These are phyloP conservation scores for Xylariaceae sp. DNA, from an alignment of 2,329 filamentous ascomycete species.

Conservation along the genomic window DNA sequence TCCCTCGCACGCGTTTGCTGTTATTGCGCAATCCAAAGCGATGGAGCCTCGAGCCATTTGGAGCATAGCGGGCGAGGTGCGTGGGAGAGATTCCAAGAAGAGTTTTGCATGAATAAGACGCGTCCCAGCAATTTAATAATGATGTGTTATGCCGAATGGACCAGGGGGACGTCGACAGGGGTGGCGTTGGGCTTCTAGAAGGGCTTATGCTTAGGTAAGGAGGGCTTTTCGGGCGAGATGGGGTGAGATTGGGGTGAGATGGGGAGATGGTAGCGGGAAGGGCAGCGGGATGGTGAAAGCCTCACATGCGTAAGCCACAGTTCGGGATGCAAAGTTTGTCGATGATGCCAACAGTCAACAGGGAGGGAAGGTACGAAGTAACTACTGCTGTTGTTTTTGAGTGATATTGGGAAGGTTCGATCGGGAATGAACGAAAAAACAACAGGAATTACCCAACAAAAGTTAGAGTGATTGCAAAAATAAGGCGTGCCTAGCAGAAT, in stretches of 20 bases:
- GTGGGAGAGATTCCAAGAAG: constrained; percentile 22
- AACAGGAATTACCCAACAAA: background rate
- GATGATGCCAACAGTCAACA: background rate
- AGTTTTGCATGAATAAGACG: constrained; percentile 42
- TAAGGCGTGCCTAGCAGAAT: background rate
- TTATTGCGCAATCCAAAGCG: constrained; percentile 40
- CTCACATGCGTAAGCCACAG: constrained; percentile 17
- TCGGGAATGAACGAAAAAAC: background rate
- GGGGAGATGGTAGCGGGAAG: constrained; percentile 2
- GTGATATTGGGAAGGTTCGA: background rate
- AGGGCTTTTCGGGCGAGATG: constrained; percentile 12
- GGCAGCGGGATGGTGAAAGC: background rate
- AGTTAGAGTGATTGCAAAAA: background rate
- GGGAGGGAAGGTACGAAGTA: background rate
- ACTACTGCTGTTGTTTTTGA: background rate
- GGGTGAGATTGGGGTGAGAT: no score
- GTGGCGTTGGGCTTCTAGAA: constrained; percentile 18
- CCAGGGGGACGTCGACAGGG: constrained; percentile 19
- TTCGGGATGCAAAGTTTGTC: no score
- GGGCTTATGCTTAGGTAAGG: constrained; percentile 7
- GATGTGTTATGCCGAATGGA: constrained; percentile 39
- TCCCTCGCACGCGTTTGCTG: constrained; percentile 24
- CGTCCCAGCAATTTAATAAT: constrained; percentile 48
- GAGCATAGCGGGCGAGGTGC: constrained; percentile 16
- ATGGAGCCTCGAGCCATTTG: constrained; percentile 26